Evolutionary conservation across 2,329 filamentous ascomycete species (phyloP), one percentile per base, ranked within the genome.

Genomic region (Pyricularia sp.): DNA sequence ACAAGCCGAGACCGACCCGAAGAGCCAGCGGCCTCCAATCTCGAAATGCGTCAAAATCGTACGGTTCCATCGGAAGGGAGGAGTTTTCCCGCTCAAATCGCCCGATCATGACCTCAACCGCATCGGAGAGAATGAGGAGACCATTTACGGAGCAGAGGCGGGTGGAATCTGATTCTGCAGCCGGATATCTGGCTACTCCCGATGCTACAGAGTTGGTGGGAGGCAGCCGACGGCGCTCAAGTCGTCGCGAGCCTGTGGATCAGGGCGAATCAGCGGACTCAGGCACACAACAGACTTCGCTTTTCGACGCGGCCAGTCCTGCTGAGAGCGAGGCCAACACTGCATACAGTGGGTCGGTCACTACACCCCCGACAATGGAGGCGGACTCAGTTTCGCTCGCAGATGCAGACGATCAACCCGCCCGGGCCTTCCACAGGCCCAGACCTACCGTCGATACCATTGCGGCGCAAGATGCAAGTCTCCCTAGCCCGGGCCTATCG

Each of bases 401-500:
- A 26, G 84, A 86, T 65, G 75, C 78, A 5, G 84, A 86, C 72
- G 83, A 85, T 14, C 77, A 86, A 20, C 80, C 82, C 68, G 76
- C 83, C 69, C 79, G 82, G 50, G 81, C 81, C 72, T 79, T 82
- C 68, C 84, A 81, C 23, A 75, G 81, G 31, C 76, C 79, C 64
- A 78, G 84, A 33, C 83, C 86, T 28, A 81, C 80, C 65, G 83
- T 94, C 66, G 89, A 93, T 74, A 90, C 88, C 65, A 85, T 90
- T 68, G 87, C 89, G 69, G 89, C 90, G 58, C 92, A 95, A 77
- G 94, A 97, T 81, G 93, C 92, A 72, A 97, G 93, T 79, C 84
- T 99, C 71, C 95, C 95, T 68, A 99, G 95, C 77, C 95, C 95
- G 42, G 94, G 95, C 75, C 81, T 99, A 69, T 99, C 95, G 30